These are phyloP conservation scores for Sapria himalayana DNA, from an alignment of 345 rosid genomes.

Conservation along the genomic window DNA sequence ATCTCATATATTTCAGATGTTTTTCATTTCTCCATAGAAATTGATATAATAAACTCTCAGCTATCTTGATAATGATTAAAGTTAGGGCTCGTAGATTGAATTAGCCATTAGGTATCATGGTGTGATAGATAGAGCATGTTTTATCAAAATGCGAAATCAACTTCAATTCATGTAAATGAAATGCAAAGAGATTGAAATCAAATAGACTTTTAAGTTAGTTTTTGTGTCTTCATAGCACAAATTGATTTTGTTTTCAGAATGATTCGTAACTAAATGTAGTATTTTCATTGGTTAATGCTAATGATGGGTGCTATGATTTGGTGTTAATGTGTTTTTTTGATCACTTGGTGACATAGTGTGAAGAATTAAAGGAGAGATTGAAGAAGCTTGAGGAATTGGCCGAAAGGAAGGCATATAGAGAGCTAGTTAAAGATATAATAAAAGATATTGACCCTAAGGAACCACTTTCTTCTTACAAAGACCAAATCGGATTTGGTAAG, in stretches of 20 bases:
- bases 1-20: too few relatives aligned
- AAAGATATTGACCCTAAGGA: constrained; percentile 31
- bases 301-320: background rate
- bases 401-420: constrained; percentile 63
- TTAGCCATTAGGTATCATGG: too few relatives aligned
- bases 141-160: too few relatives aligned
- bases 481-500: constrained; percentile 88
- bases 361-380: constrained; percentile 53
- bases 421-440: constrained; percentile 76
- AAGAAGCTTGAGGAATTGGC: constrained; percentile 45
- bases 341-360: too few relatives aligned
- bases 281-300: background rate
- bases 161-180: too few relatives aligned
- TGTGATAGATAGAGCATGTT: too few relatives aligned
- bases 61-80: too few relatives aligned
- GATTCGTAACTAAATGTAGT: background rate
- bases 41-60: too few relatives aligned
- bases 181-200: background rate
- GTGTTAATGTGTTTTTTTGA: too few relatives aligned
- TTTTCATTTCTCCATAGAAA: too few relatives aligned
- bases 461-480: constrained; percentile 92
- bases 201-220: background rate
- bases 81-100: too few relatives aligned
- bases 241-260: background rate
- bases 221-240: background rate